Evolutionary conservation across 495 filamentous ascomycete genomes (phyloP).

Genomic region (Penicillium tannophilum): DNA sequence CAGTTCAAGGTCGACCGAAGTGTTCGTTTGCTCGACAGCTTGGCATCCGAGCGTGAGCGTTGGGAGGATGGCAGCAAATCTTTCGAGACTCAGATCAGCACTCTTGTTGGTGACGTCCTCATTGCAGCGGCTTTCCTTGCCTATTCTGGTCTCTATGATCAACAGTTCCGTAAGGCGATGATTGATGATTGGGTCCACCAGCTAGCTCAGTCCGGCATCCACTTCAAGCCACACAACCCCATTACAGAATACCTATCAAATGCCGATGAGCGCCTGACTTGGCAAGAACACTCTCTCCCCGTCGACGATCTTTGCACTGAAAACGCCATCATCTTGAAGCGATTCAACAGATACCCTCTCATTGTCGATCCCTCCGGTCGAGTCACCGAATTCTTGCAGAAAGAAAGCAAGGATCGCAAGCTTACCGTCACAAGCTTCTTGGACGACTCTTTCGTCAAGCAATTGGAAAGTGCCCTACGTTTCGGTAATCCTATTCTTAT

Average conservation of each 20-base stretch:
- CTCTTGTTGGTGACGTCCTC: slow-evolving; percentile 91
- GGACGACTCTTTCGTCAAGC: slow-evolving; percentile 97
- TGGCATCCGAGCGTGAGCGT: slow-evolving; percentile 86
- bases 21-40: slow-evolving; percentile 87
- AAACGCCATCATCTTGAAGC: slow-evolving; percentile 94
- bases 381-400: slow-evolving; percentile 90
- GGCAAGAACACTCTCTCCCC: slow-evolving; percentile 93
- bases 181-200: slow-evolving; percentile 96
- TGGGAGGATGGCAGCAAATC: slow-evolving; percentile 98
- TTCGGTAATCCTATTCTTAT: slow-evolving; percentile 99
- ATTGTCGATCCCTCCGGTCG: slow-evolving; percentile 98
- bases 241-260: slow-evolving; percentile 96
- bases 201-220: slow-evolving; percentile 83
- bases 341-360: slow-evolving; percentile 96
- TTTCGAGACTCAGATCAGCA: slow-evolving; percentile 96
- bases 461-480: slow-evolving; percentile 91
- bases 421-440: slow-evolving; percentile 98
- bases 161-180: slow-evolving; percentile 97
- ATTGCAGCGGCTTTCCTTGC: slow-evolving; percentile 95
- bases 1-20: slow-evolving; percentile 98
- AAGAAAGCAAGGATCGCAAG: slow-evolving; percentile 87
- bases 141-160: slow-evolving; percentile 97
- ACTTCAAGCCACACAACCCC: slow-evolving; percentile 90
- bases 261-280: slow-evolving; percentile 89
- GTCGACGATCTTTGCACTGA: slow-evolving; percentile 99